phyloP scores from a whole-genome alignment of 1,139 yeast species.

The Zygosaccharomyces pseudobailii region DNA sequence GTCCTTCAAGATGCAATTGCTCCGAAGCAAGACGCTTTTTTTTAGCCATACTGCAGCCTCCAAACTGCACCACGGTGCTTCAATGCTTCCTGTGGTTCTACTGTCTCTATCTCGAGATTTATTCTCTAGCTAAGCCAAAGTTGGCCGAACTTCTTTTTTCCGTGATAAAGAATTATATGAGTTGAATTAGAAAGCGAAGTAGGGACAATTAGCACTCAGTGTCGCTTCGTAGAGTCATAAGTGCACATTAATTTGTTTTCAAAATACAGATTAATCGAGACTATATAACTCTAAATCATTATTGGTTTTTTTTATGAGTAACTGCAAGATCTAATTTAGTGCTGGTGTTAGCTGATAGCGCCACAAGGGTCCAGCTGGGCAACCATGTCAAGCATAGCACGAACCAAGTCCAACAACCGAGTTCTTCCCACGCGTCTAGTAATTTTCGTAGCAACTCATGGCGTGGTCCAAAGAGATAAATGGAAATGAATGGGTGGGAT shows the following conservation, averaged over 20 bases:
- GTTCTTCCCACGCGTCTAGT: conserved; percentile 58
- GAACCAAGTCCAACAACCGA: conserved; percentile 87
- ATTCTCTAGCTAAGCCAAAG: background rate
- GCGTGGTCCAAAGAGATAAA: conserved; percentile 37
- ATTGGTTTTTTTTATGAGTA: conserved; percentile 10
- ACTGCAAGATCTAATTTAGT: background rate
- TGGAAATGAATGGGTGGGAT: conserved; percentile 53
- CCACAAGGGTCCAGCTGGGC: conserved; percentile 68
- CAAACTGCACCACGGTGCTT: background rate
- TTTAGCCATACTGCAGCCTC: background rate
- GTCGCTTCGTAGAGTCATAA: no score
- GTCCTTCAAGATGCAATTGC: background rate
- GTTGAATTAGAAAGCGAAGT: background rate
- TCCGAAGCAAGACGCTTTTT: background rate
- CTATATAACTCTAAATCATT: background rate
- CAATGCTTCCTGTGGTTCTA: background rate
- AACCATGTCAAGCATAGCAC: conserved; percentile 72
- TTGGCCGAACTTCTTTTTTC: background rate
- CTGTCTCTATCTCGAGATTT: background rate
- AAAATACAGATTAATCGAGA: background rate
- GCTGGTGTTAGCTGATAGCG: conserved; percentile 32
- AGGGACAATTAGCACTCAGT: background rate
- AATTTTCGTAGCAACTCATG: conserved; percentile 43
- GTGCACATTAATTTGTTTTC: background rate
- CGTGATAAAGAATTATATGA: background rate